Percentiles rank a stretch among this genome's conserved stretches.
Evolutionary conservation across 345 rosid species (phyloP).

Genomic region (Rhodamnia rubescens): DNA sequence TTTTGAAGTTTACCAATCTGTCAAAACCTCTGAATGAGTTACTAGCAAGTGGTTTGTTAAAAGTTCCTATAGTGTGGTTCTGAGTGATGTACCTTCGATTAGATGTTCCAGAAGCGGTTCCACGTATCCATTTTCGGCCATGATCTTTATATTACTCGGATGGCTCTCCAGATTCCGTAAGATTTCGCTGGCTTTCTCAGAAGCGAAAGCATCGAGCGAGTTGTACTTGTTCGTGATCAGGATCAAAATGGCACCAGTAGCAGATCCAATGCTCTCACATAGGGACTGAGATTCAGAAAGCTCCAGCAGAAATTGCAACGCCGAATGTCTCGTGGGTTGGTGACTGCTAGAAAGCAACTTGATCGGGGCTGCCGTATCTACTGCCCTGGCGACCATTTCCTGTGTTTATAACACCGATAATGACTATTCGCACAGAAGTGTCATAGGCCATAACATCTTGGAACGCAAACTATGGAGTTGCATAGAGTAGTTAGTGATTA

Average conservation of each 20-base stretch:
- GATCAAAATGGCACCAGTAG: conserved; percentile 64
- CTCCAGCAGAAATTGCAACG: conserved; percentile 54
- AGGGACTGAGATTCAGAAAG: conserved; percentile 43
- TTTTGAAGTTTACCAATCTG: not conserved
- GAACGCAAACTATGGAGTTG: not conserved
- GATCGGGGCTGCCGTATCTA: conserved; percentile 38
- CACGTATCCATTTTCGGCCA: conserved; percentile 83
- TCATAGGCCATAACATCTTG: not conserved
- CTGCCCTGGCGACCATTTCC: conserved; percentile 45
- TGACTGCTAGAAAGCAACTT: conserved; percentile 60
- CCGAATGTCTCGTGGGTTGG: conserved; percentile 36
- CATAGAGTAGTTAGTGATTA: not conserved
- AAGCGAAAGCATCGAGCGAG: conserved; percentile 35
- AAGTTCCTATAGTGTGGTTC: not conserved
- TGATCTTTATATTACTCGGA: conserved; percentile 53
- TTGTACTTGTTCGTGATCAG: conserved; percentile 57
- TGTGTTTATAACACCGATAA: conserved; percentile 9
- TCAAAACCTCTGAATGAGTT: not conserved
- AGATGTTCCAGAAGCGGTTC: conserved; percentile 77
- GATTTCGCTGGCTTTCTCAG: conserved; percentile 49
- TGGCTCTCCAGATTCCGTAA: conserved; percentile 47
- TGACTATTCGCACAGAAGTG: not conserved
- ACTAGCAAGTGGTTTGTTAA: not conserved
- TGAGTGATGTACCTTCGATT: conserved; percentile 35
- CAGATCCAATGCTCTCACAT: conserved; percentile 45